Percentiles rank a stretch among this genome's conserved stretches.
These are phyloP conservation scores for Mallotus japonicus DNA, from an alignment of 441 rosid genomes.

Conservation along the genomic window DNA sequence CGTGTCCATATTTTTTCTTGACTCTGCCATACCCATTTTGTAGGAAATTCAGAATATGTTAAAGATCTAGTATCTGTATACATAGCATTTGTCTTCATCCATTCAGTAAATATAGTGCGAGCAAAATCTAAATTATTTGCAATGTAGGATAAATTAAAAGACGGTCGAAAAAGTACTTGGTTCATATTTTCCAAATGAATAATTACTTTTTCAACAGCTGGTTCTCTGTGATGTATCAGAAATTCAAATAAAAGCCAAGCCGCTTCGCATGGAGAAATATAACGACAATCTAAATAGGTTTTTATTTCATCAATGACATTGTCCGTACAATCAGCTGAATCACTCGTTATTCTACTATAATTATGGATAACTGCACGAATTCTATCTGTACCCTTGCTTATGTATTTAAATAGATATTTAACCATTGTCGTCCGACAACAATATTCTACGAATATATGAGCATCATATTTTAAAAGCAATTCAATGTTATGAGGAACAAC, in stretches of 20 bases:
- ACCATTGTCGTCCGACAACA: background rate
- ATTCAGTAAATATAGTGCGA: slow-evolving; percentile 11
- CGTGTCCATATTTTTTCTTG: too few species aligned
- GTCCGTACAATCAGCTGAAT: background rate
- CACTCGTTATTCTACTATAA: background rate
- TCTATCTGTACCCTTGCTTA: too few species aligned
- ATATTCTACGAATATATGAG: background rate
- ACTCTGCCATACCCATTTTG: too few species aligned
- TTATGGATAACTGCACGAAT: background rate
- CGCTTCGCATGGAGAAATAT: background rate
- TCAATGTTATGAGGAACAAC: background rate
- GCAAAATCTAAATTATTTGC: background rate
- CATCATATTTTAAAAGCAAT: background rate
- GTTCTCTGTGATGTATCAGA: background rate
- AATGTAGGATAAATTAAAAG: background rate
- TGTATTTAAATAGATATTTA: too few species aligned
- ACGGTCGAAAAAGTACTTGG: too few species aligned
- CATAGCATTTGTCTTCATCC: slow-evolving; percentile 6
- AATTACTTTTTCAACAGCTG: background rate
- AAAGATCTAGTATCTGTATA: background rate
- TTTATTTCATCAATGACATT: background rate
- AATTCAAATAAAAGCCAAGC: background rate
- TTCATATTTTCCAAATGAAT: too few species aligned
- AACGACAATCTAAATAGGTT: background rate
- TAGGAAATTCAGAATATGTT: too few species aligned